Percentiles rank a stretch among this genome's conserved stretches.
Evolutionary conservation across 192 early-diverging fungal genomes (phyloP).

Genomic region (Backusella parvicylindrica): DNA sequence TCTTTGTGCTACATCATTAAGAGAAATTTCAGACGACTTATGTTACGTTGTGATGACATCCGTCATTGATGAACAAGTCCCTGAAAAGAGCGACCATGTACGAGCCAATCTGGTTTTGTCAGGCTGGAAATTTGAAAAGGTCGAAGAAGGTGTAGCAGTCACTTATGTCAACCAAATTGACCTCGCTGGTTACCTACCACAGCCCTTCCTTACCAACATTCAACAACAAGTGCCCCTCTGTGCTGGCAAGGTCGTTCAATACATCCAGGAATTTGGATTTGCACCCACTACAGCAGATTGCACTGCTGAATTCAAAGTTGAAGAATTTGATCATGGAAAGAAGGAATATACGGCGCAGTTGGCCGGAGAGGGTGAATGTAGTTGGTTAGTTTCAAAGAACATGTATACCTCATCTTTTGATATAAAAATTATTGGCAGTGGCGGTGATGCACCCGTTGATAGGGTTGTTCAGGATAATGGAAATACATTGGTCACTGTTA

Average conservation of each 20-base stretch:
- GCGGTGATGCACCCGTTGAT: conserved; percentile 7
- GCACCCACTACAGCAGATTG: conserved; percentile 37
- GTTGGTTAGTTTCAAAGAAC: conserved; percentile 32
- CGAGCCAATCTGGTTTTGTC: conserved; percentile 46
- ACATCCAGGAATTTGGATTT: conserved; percentile 42
- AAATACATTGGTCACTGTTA: conserved; percentile 17
- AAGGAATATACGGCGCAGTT: conserved; percentile 30
- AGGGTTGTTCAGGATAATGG: conserved; percentile 6
- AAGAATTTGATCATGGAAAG: conserved; percentile 38
- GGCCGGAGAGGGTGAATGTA: conserved; percentile 23
- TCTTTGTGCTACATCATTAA: conserved; percentile 36
- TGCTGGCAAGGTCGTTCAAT: conserved; percentile 43
- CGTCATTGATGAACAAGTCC: conserved; percentile 44
- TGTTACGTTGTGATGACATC: conserved; percentile 47
- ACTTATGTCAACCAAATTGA: conserved; percentile 52
- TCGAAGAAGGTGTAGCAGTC: conserved; percentile 34
- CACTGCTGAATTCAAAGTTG: conserved; percentile 26
- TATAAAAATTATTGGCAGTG: conserved; percentile 33
- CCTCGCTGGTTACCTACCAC: conserved; percentile 47
- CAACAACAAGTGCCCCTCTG: conserved; percentile 45
- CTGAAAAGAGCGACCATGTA: conserved; percentile 45
- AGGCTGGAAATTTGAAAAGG: conserved; percentile 47
- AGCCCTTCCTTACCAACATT: conserved; percentile 41
- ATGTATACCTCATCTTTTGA: conserved; percentile 49
- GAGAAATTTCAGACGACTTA: conserved; percentile 26